Evolutionary conservation across 768 basidiomycete species (phyloP).

Genomic region (Naganishia kalamii): DNA sequence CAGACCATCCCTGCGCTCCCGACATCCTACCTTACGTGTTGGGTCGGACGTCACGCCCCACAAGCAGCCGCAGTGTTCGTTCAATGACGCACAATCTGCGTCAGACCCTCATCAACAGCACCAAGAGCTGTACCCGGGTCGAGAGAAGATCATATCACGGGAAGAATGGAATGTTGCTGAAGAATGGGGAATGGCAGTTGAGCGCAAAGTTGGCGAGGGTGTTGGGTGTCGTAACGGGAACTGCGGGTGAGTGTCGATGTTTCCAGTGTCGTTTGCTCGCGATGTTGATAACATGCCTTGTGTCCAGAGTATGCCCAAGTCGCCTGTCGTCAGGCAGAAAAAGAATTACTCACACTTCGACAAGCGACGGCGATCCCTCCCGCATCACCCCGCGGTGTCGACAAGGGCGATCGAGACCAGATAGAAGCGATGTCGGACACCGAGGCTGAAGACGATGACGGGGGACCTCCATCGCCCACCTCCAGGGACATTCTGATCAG

Average conservation of each 20-base stretch:
- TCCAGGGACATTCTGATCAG: background rate
- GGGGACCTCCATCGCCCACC: background rate
- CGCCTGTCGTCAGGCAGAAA: background rate
- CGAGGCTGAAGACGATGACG: background rate
- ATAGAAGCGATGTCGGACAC: too few species aligned
- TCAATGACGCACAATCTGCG: background rate
- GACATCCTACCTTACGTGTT: too few species aligned
- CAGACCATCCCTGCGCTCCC: too few species aligned
- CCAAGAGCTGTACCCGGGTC: too few species aligned
- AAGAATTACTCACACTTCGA: background rate
- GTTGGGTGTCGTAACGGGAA: background rate
- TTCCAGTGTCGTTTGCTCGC: background rate
- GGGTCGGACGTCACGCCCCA: background rate
- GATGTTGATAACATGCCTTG: background rate
- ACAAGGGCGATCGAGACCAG: background rate
- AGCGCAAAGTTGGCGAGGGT: background rate
- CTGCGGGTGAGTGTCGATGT: background rate
- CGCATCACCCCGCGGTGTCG: background rate
- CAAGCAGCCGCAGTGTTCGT: background rate
- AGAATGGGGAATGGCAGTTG: constrained; percentile 7
- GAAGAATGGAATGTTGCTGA: background rate
- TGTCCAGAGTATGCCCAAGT: constrained; percentile 7
- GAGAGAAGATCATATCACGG: background rate
- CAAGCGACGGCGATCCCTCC: background rate
- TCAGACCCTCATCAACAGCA: background rate